Base-by-base conservation (phyloP, 176 grass and related monocot species). In the Poa pratensis region DNA sequence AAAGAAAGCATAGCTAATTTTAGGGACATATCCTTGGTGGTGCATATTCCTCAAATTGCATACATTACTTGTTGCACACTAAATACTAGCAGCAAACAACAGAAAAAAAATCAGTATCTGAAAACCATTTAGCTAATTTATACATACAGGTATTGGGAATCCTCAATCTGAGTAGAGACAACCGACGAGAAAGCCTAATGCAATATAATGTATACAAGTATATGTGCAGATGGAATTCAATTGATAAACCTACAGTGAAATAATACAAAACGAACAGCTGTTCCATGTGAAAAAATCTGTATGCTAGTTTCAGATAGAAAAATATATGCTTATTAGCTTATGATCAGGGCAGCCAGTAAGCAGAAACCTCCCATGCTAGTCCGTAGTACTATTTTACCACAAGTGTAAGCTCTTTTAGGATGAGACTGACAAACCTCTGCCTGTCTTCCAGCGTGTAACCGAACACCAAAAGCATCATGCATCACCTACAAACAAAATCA, bases 361-460 rank as follows among this genome's bases (percentile, higher is more conserved):
- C 18, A 83, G 24, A 84, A 79, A 50, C 28, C 20, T 84, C 58
- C 19, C 9, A 90, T 73, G 17, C 6, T 71, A 28, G 8, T 70
- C 32, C 19, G 77, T 78, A 48, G 3, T 73, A 30, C 32, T 58
- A 15, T 82, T 72, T 64, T 52, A 86, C 49, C 28, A 77, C 32
- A 90, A 73, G 55, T 20, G 13, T 3, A 26, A 69, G 37, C 6
- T n/a, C 15, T 87, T 9, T 67, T 83, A 75, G 58, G 59, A 78
- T 69, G 49, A 84, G 48, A 22, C 9, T 50, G 1, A 35, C 76
- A 86, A 90, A 98, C 96, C 91, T 93, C 91, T 87, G 96, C 96
- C 87, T 98, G 96, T 59, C 90, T 98, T 83, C 96, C 96, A 84
- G 96, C 96, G 32, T 98, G 96, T 62, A 95, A 87, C 73, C 96